Evolutionary conservation across 176 grass and related monocot genomes (phyloP).

Genomic region (Carex cristatella): DNA sequence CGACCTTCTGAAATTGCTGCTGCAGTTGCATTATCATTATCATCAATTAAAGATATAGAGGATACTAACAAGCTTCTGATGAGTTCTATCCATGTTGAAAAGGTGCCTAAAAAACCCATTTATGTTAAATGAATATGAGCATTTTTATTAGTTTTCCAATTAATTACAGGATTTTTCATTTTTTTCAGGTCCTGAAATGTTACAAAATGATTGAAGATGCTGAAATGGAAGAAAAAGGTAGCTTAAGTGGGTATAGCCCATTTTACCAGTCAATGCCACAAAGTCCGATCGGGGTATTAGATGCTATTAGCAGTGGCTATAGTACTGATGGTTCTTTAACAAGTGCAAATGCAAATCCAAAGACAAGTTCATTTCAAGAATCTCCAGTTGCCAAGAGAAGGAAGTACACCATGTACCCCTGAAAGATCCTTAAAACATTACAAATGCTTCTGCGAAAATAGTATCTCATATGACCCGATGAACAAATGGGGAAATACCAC

Average conservation of each 20-base stretch:
- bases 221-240: constrained; percentile 44
- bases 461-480: background rate
- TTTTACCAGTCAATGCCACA: constrained; percentile 29
- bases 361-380: constrained; percentile 21
- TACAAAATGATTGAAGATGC: constrained; percentile 49
- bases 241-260: constrained; percentile 15
- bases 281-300: constrained; percentile 70
- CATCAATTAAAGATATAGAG: constrained; percentile 31
- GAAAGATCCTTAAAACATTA: background rate
- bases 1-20: constrained; percentile 82
- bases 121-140: background rate
- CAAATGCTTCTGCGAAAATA: background rate
- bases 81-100: constrained; percentile 51
- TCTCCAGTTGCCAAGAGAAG: constrained; percentile 57
- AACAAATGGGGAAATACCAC: background rate
- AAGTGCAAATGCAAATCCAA: constrained; percentile 32
- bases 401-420: constrained; percentile 5
- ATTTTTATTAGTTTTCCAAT: background rate
- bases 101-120: constrained; percentile 34
- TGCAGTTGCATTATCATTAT: constrained; percentile 40
- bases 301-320: constrained; percentile 51
- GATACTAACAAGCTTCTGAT: constrained; percentile 29
- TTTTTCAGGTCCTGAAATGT: constrained; percentile 59
- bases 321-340: constrained; percentile 48
- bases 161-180: constrained; percentile 13